phyloP scores from a whole-genome alignment of 768 basidiomycete genomes.

The Kwoniella sp. region DNA sequence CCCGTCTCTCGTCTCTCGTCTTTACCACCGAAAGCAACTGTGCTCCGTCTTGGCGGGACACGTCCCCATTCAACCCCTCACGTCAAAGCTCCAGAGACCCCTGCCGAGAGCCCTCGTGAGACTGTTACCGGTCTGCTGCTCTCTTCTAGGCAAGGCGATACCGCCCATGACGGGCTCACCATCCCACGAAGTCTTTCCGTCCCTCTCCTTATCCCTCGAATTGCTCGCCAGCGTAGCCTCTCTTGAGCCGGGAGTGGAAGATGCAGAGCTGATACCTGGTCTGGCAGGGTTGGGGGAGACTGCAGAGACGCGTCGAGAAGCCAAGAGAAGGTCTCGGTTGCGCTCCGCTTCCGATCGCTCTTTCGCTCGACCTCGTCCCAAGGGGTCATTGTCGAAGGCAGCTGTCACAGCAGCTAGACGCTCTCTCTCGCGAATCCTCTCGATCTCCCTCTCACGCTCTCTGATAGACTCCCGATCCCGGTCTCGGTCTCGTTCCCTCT shows the following conservation, averaged over 20 bases:
- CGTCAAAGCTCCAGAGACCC: slow-evolving; percentile 40
- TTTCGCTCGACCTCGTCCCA: slow-evolving; percentile 10
- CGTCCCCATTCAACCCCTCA: slow-evolving; percentile 20
- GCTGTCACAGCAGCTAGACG: neutral
- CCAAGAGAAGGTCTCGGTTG: slow-evolving; percentile 46
- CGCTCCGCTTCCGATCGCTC: slow-evolving; percentile 41
- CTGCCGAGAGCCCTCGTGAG: slow-evolving; percentile 28
- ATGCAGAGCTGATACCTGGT: slow-evolving; percentile 3
- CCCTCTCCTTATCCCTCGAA: slow-evolving; percentile 9
- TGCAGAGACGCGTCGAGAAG: slow-evolving; percentile 40
- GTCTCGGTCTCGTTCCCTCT: slow-evolving; percentile 21
- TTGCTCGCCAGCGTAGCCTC: neutral
- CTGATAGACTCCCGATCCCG: slow-evolving; percentile 10
- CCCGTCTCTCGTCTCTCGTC: too few species aligned
- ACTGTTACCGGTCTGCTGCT: slow-evolving; percentile 22
- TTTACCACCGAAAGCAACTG: too few species aligned
- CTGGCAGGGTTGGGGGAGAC: slow-evolving; percentile 36
- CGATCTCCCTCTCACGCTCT: slow-evolving; percentile 28
- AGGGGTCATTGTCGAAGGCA: neutral
- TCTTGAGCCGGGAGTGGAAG: neutral
- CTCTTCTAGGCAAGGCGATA: slow-evolving; percentile 36
- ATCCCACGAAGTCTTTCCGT: slow-evolving; percentile 23
- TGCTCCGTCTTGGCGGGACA: too few species aligned
- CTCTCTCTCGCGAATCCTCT: slow-evolving; percentile 19
- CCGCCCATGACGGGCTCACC: slow-evolving; percentile 42